Evolutionary conservation across 2,329 filamentous ascomycete species (phyloP).

Genomic region (Colletotrichum sp.): DNA sequence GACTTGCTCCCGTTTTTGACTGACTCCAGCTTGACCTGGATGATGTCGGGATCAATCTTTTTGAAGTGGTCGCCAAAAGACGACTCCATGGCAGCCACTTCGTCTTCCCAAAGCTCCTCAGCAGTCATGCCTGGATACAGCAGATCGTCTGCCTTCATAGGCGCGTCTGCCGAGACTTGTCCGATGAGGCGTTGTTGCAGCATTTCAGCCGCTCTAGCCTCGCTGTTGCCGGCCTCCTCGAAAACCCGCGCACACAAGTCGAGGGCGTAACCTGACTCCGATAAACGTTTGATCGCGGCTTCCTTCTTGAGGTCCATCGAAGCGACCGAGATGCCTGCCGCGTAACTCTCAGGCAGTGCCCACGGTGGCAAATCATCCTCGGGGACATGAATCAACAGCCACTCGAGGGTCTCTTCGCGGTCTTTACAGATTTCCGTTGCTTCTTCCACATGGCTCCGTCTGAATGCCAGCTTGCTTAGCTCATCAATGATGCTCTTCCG

Average conservation of each 20-base stretch:
- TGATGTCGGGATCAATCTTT: conserved; percentile 65
- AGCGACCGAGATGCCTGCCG: conserved; percentile 86
- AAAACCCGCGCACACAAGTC: conserved; percentile 84
- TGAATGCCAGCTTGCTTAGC: conserved; percentile 80
- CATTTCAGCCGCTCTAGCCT: conserved; percentile 78
- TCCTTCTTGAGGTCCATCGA: conserved; percentile 83
- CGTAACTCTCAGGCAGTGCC: conserved; percentile 91
- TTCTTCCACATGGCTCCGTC: conserved; percentile 88
- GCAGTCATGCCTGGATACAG: conserved; percentile 39
- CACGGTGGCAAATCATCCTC: conserved; percentile 95
- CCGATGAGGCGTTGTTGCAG: conserved; percentile 61
- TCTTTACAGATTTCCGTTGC: conserved; percentile 88
- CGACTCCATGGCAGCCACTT: conserved; percentile 81
- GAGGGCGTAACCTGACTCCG: conserved; percentile 81
- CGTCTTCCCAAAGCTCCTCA: conserved; percentile 80
- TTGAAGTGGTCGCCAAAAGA: conserved; percentile 81
- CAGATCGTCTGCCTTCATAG: conserved; percentile 19
- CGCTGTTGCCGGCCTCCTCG: conserved; percentile 73
- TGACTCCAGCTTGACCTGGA: conserved; percentile 70
- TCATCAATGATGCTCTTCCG: conserved; percentile 72
- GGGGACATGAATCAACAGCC: conserved; percentile 95
- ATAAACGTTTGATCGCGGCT: conserved; percentile 80
- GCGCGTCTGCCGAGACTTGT: conserved; percentile 5
- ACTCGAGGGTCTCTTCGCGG: conserved; percentile 90
- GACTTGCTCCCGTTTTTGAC: conserved; percentile 56